Evolutionary conservation across 78 protist genomes (phyloP).

Genomic region (Diacronema lutheri): DNA sequence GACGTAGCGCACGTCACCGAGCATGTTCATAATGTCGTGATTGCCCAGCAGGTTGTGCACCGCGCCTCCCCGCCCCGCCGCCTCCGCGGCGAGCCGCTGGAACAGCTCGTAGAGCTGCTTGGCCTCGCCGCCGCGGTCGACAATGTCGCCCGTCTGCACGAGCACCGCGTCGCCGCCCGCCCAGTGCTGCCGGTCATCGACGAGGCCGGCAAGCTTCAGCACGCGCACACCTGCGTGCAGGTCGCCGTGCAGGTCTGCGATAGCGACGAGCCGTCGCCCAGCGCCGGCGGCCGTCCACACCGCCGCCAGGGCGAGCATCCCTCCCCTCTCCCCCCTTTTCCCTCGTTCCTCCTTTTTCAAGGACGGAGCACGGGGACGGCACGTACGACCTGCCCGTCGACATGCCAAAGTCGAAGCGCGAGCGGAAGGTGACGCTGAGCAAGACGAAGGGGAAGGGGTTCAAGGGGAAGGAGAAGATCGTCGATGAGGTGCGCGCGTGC

Average conservation of each 20-base stretch:
- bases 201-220: background rate
- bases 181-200: background rate
- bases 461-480: conserved; percentile 46
- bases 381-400: background rate
- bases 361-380: background rate
- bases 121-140: background rate
- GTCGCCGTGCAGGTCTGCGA: conserved; percentile 17
- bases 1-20: background rate
- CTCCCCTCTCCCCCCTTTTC: too few species aligned
- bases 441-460: conserved; percentile 37
- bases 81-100: background rate
- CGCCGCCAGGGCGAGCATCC: too few species aligned
- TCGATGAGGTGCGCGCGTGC: conserved; percentile 31
- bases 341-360: too few species aligned
- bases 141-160: conserved; percentile 11
- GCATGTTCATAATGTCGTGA: background rate
- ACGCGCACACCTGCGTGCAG: too few species aligned
- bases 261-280: background rate
- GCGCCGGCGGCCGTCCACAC: too few species aligned
- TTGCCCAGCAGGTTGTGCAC: background rate
- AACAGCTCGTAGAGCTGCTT: background rate
- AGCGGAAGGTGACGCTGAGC: conserved; percentile 50
- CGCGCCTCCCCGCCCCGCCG: background rate
- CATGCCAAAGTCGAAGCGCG: conserved; percentile 82
- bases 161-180: background rate